Base-by-base conservation (phyloP, 1,139 yeast genomes). In the Debaryomycetaceae sp. region DNA sequence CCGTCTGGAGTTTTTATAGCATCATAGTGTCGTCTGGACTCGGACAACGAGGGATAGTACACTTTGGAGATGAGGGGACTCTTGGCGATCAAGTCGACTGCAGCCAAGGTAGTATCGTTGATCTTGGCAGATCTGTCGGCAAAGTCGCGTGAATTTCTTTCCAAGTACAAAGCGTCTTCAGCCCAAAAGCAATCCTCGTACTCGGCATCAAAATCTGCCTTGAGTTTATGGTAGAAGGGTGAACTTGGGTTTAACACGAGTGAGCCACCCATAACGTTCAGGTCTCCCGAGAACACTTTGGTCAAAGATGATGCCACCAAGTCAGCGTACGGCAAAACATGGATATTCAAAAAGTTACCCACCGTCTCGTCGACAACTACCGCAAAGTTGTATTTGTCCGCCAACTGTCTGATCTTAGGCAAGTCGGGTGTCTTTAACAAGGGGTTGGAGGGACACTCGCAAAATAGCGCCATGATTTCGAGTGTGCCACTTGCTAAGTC, bases 371-470 rank as follows among this genome's bases (percentile, higher is more conserved):
- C 98, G 24, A 91, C 80, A 11, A 85, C 85, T 25, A 91, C 76
- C 6, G 79, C 79, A 56, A 91, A 91, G 3, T 71, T 68, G 55
- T 69, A 83, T 46, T 78, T 65, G 40, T 78, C 77, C 4, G 95
- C 80, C 38, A 91, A 66, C 35, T 65, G 50, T 36, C 80, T 71
- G 34, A 88, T 71, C 43, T 76, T 71, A 31, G 53, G 53, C 47
- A 91, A 63, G 51, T 91, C 76, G 1, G 96, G 95, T 22, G 95
- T 80, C 48, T 78, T 83, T 43, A 91, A 65, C 37, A 88, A 63
- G 8, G 97, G 97, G 54, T 89, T 89, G 0, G 95, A 83, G 1
- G 98, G 98, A 43, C 94, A 82, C 57, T 93, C 98, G 49, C 96
- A 83, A 51, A 85, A 85, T 23, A 91, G 68, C 1, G 79, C 79